Evolutionary conservation across 768 basidiomycete genomes (phyloP).

Genomic region (Boletus rex-veris): DNA sequence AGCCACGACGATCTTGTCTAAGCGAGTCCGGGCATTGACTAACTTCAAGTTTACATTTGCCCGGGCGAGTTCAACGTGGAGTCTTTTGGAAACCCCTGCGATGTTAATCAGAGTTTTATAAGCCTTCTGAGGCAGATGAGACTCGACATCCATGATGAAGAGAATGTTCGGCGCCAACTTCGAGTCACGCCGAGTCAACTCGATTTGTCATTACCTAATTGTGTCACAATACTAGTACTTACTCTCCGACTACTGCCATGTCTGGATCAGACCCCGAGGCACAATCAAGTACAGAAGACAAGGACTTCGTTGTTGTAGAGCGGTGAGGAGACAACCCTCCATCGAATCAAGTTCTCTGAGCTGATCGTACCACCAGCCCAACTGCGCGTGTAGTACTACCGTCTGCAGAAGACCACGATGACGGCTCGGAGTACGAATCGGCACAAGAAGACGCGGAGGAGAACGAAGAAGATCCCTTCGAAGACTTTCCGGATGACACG

Average conservation of each 20-base stretch:
- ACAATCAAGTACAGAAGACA: conserved; percentile 14
- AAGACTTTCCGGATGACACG: conserved; percentile 79
- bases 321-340: conserved; percentile 15
- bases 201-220: conserved; percentile 8
- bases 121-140: neutral
- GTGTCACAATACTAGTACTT: no score
- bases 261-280: conserved; percentile 16
- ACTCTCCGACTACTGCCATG: conserved; percentile 14
- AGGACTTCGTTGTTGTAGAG: conserved; percentile 22
- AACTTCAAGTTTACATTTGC: neutral
- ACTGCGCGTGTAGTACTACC: conserved; percentile 50
- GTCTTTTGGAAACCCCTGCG: neutral
- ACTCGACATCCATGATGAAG: neutral
- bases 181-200: no score
- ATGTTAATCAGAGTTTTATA: neutral
- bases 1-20: neutral
- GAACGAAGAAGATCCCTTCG: conserved; percentile 63
- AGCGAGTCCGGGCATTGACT: neutral
- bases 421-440: conserved; percentile 37
- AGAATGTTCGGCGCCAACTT: no score
- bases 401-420: conserved; percentile 25
- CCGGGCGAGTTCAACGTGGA: neutral
- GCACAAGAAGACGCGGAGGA: conserved; percentile 42
- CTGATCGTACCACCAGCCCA: conserved; percentile 18
- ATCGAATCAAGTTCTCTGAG: neutral